phyloP scores from a whole-genome alignment of 1,284 basidiomycete genomes.

The Tilletia walkeri region DNA sequence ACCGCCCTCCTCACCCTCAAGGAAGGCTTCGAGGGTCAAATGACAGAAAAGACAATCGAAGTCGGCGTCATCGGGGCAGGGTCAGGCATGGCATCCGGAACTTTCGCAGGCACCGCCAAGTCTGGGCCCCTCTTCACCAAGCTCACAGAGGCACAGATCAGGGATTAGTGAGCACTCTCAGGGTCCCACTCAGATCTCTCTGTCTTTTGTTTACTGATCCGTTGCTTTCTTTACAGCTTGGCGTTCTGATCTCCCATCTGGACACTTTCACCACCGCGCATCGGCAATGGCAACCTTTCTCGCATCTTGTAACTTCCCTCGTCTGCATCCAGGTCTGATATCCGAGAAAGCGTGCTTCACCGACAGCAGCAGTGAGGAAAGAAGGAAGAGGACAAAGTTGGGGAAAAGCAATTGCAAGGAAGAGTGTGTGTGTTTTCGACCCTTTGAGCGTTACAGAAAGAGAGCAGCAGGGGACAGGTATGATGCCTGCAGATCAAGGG shows the following conservation, averaged over 20 bases:
- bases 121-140: conserved; percentile 47
- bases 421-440: neutral
- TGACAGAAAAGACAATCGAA: conserved; percentile 99
- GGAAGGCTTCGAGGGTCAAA: conserved; percentile 98
- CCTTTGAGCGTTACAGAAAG: too few species aligned
- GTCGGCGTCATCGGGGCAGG: conserved; percentile 73
- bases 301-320: too few species aligned
- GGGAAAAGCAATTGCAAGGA: neutral
- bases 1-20: conserved; percentile 97
- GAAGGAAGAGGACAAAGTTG: neutral
- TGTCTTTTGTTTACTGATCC: neutral
- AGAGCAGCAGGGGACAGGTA: too few species aligned
- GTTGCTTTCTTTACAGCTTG: neutral
- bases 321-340: too few species aligned
- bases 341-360: too few species aligned
- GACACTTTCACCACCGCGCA: too few species aligned
- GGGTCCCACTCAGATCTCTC: neutral
- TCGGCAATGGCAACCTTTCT: too few species aligned
- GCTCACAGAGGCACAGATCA: conserved; percentile 43
- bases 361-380: too few species aligned
- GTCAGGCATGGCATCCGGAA: conserved; percentile 53
- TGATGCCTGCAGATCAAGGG: neutral
- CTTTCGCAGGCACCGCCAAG: conserved; percentile 33
- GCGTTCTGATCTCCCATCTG: conserved; percentile 1
- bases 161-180: conserved; percentile 39